These are phyloP conservation scores for Aspergillus pseudonomiae DNA, from an alignment of 2,329 filamentous ascomycete genomes.

Conservation along the genomic window DNA sequence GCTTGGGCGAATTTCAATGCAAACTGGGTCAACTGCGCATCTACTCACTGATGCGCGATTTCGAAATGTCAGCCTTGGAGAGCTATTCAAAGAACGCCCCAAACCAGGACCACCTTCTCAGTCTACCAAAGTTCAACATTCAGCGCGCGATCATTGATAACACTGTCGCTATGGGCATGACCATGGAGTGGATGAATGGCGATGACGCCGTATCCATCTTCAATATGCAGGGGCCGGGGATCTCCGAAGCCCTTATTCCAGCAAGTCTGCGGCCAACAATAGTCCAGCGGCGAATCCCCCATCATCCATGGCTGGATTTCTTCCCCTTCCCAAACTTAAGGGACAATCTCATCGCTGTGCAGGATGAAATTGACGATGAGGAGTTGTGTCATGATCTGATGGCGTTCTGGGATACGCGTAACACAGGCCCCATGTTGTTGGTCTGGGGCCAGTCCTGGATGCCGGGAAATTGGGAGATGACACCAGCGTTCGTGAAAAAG, in stretches of 20 bases:
- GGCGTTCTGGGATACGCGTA: constrained; percentile 32
- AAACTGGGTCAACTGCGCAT: background rate
- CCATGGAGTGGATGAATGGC: constrained; percentile 15
- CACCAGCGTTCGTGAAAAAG: constrained; percentile 48
- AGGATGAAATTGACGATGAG: constrained; percentile 20
- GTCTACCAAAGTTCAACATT: constrained; percentile 38
- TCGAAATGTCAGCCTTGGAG: background rate
- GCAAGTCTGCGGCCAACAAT: constrained; percentile 37
- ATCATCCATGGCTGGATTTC: constrained; percentile 45
- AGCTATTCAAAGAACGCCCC: constrained; percentile 7
- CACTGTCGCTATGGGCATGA: constrained; percentile 31
- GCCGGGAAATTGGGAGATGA: constrained; percentile 52
- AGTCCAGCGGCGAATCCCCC: constrained; percentile 39
- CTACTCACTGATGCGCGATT: background rate
- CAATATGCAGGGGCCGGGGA: background rate
- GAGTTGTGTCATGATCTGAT: constrained; percentile 43
- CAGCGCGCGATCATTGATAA: constrained; percentile 37
- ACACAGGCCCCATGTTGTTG: constrained; percentile 34
- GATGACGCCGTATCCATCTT: constrained; percentile 32
- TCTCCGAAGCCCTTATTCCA: constrained; percentile 19
- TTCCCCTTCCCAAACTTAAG: constrained; percentile 38
- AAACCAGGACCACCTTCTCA: constrained; percentile 28
- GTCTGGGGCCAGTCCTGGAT: constrained; percentile 56
- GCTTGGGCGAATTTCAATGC: background rate
- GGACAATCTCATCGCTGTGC: constrained; percentile 41